Percentiles rank a stretch among this genome's conserved stretches.
Conservation (phyloP, 1,284 basidiomycete species). For the Naganishia sp. region DNA sequence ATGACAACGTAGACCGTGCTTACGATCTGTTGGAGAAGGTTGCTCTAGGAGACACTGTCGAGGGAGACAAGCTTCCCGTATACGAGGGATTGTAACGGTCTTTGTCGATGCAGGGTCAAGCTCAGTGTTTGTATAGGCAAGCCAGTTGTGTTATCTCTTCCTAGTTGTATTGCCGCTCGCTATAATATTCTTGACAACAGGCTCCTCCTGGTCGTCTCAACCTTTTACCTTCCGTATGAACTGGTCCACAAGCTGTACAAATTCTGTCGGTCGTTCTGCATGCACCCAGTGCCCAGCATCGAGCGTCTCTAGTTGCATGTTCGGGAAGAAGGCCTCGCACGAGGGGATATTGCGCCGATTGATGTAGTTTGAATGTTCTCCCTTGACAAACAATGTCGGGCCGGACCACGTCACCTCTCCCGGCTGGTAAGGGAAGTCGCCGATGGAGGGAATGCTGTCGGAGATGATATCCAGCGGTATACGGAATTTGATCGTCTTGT, state of each 20-base stretch:
- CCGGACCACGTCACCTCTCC: conserved; percentile 50
- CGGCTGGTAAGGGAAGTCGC: conserved; percentile 58
- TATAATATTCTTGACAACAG: not conserved
- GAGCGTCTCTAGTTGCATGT: conserved; percentile 50
- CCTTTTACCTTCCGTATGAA: conserved; percentile 38
- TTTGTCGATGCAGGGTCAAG: not conserved
- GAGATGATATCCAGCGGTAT: conserved; percentile 57
- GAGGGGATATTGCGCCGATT: conserved; percentile 58
- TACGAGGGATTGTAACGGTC: conserved; percentile 38
- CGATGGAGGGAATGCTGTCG: conserved; percentile 56
- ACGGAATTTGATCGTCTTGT: conserved; percentile 54
- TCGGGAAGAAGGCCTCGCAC: conserved; percentile 57
- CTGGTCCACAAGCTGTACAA: conserved; percentile 44
- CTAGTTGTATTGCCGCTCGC: conserved; percentile 6
- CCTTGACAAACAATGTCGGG: conserved; percentile 60
- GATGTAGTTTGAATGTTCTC: conserved; percentile 58
- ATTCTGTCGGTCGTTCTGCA: conserved; percentile 50
- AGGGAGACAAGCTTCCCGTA: conserved; percentile 48
- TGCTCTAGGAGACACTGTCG: conserved; percentile 63
- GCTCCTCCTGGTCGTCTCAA: not conserved
- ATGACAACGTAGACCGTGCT: conserved; percentile 84
- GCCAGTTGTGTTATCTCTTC: conserved; percentile 1
- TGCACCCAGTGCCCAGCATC: conserved; percentile 56
- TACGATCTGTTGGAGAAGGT: conserved; percentile 67
- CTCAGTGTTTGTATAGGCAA: not conserved